Conservation (phyloP, 352 stramenopile genomes). For the Pythium folliculosum region DNA sequence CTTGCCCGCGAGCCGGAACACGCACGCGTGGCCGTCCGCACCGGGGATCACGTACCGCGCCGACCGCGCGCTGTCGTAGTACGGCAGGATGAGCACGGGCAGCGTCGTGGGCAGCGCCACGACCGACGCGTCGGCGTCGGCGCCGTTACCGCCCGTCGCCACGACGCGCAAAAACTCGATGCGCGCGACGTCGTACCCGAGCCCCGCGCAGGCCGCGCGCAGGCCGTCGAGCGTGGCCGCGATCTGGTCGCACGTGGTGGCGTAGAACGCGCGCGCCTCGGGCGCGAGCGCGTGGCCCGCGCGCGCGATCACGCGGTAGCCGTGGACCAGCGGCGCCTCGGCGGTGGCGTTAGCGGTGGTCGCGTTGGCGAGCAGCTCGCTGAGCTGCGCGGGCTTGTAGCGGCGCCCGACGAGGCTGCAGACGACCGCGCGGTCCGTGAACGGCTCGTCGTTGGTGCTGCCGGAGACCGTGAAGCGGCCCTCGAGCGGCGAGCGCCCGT, state of each 20-base stretch:
- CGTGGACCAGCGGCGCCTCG: not conserved
- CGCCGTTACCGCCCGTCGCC: conserved; percentile 18
- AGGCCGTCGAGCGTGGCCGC: conserved; percentile 22
- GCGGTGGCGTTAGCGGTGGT: not conserved
- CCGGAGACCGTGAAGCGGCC: not conserved
- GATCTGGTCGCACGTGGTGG: conserved; percentile 27
- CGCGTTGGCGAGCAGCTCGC: conserved; percentile 28
- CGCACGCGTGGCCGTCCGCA: conserved; percentile 39
- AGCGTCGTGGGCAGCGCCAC: conserved; percentile 35
- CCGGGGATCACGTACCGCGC: conserved; percentile 37
- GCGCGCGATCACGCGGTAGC: conserved; percentile 25
- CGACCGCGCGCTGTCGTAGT: conserved; percentile 37
- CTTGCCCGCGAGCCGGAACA: conserved; percentile 43
- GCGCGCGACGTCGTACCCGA: conserved; percentile 30
- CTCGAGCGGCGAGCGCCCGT: conserved; percentile 20
- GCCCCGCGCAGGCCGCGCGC: conserved; percentile 5
- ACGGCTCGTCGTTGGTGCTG: conserved; percentile 52
- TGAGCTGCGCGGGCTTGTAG: conserved; percentile 41
- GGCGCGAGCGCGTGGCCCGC: not conserved
- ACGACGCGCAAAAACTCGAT: conserved; percentile 36
- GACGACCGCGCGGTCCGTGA: conserved; percentile 49
- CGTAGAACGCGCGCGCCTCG: conserved; percentile 3
- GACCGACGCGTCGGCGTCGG: not conserved
- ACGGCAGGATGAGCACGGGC: conserved; percentile 49
- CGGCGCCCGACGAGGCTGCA: conserved; percentile 40